Percentiles rank a stretch among this genome's conserved stretches.
These are phyloP conservation scores for Hyphopichia burtonii DNA, from an alignment of 1,139 yeast genomes.

Conservation along the genomic window DNA sequence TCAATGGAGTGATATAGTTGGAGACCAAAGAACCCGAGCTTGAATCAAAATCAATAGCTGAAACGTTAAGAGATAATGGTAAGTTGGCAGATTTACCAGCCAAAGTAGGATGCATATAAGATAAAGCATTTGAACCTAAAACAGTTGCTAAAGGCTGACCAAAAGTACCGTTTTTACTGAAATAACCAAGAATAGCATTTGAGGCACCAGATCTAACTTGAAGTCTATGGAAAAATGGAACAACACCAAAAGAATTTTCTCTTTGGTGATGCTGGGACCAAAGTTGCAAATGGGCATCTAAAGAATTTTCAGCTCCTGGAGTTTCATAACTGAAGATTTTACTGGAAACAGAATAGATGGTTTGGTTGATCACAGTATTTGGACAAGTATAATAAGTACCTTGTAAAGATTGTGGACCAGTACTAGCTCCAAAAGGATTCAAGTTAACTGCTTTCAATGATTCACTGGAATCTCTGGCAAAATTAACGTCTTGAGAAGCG, in stretches of 20 bases:
- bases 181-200: conserved; percentile 72
- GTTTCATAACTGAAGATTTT: conserved; percentile 71
- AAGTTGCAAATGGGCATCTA: conserved; percentile 58
- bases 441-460: conserved; percentile 11
- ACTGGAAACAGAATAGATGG: conserved; percentile 60
- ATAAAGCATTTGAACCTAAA: conserved; percentile 67
- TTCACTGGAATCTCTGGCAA: conserved; percentile 1
- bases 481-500: not conserved
- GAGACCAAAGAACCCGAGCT: conserved; percentile 52
- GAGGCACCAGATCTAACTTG: conserved; percentile 89
- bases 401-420: conserved; percentile 53
- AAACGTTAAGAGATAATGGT: conserved; percentile 70
- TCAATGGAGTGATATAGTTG: conserved; percentile 65
- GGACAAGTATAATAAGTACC: conserved; percentile 61
- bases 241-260: conserved; percentile 52
- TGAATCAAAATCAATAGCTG: conserved; percentile 68
- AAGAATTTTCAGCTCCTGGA: conserved; percentile 58
- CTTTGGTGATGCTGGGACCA: conserved; percentile 60
- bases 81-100: conserved; percentile 39
- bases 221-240: conserved; percentile 58
- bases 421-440: conserved; percentile 58
- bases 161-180: conserved; percentile 38
- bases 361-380: conserved; percentile 61
- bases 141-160: conserved; percentile 52
- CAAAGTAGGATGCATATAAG: conserved; percentile 59